Conservation (phyloP, 768 basidiomycete species). For the Lactarius psammicola region DNA sequence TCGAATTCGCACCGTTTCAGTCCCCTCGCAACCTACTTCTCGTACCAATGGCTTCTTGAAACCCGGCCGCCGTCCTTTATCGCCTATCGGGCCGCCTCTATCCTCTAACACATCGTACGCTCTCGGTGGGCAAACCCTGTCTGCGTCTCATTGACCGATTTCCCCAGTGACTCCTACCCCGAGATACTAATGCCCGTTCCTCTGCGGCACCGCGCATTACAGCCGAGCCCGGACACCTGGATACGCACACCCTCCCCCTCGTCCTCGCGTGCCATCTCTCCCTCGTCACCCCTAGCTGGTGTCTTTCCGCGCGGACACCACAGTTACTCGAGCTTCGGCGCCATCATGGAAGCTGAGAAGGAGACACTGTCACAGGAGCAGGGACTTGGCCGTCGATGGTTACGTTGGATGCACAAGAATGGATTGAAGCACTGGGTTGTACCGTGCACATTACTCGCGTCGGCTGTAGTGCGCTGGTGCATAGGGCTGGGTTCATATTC, state of each 20-base stretch:
- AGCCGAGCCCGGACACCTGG: constrained; percentile 21
- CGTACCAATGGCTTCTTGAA: constrained; percentile 19
- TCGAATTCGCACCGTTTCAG: constrained; percentile 7
- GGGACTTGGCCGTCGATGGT: constrained; percentile 59
- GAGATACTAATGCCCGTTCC: constrained; percentile 23
- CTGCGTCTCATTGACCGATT: neutral
- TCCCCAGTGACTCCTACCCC: constrained; percentile 11
- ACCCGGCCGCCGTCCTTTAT: constrained; percentile 4
- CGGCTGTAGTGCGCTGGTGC: constrained; percentile 61
- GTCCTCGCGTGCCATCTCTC: constrained; percentile 11
- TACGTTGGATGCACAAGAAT: constrained; percentile 77
- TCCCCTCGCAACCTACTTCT: constrained; percentile 14
- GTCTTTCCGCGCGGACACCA: constrained; percentile 63
- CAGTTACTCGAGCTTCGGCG: constrained; percentile 42
- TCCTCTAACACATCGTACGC: constrained; percentile 14
- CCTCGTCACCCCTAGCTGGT: constrained; percentile 44
- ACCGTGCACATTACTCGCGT: constrained; percentile 51
- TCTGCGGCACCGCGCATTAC: constrained; percentile 18
- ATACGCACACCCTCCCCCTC: constrained; percentile 23
- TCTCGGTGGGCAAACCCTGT: neutral
- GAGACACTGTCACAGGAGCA: constrained; percentile 31
- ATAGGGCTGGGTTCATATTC: constrained; percentile 80
- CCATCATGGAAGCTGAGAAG: constrained; percentile 42
- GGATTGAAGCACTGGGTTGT: constrained; percentile 59
- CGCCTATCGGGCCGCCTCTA: constrained; percentile 6